These are phyloP conservation scores for Nannizziopsis barbatae DNA, from an alignment of 2,329 filamentous ascomycete species.

Conservation along the genomic window DNA sequence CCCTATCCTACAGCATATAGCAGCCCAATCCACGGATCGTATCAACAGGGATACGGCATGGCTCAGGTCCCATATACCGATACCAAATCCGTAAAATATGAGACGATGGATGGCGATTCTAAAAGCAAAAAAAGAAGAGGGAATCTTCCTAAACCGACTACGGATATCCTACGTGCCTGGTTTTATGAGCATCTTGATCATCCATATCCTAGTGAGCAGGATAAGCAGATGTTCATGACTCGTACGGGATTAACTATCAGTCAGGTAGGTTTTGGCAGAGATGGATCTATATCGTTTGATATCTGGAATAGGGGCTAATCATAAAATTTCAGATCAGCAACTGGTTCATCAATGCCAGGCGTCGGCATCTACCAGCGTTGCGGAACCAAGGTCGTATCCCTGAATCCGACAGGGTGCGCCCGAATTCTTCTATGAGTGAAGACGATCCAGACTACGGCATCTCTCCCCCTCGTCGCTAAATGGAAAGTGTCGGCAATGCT, in stretches of 20 bases:
- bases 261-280: constrained; percentile 29
- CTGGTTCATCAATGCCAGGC: constrained; percentile 44
- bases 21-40: constrained; percentile 7
- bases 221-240: constrained; percentile 70
- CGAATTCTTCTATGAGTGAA: constrained; percentile 7
- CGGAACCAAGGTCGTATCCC: constrained; percentile 27
- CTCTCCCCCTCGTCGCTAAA: constrained; percentile 7
- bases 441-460: constrained; percentile 11
- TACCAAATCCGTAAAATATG: constrained; percentile 8
- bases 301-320: constrained; percentile 9
- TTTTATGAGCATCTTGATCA: constrained; percentile 66
- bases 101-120: constrained; percentile 20
- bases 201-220: constrained; percentile 77
- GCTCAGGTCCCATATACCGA: not conserved
- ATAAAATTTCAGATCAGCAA: constrained; percentile 37
- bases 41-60: not conserved
- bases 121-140: constrained; percentile 53
- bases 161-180: constrained; percentile 69
- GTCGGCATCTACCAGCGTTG: constrained; percentile 39
- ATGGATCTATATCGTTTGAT: not conserved
- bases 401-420: constrained; percentile 8
- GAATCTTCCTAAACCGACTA: constrained; percentile 83
- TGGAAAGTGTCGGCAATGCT: not conserved
- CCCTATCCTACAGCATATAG: constrained; percentile 3
- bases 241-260: constrained; percentile 69